Evolutionary conservation across 2,329 filamentous ascomycete species (phyloP).

Genomic region (Clonostachys byssicola): DNA sequence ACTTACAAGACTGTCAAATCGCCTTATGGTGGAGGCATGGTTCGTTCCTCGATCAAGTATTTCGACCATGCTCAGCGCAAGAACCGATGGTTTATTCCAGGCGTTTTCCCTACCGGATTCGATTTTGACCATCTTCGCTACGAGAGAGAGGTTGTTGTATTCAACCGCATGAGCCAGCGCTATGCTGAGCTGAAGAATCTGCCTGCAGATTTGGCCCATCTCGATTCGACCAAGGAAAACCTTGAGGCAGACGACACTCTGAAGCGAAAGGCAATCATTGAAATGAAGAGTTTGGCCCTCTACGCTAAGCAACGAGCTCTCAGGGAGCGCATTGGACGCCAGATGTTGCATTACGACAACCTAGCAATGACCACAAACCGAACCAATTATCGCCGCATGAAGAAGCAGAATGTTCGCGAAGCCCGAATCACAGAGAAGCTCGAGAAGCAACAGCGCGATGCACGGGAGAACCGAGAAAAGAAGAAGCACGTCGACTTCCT

Average conservation of each 20-base stretch:
- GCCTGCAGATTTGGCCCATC: slow-evolving; percentile 80
- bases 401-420: slow-evolving; percentile 95
- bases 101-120: slow-evolving; percentile 82
- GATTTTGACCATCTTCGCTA: slow-evolving; percentile 83
- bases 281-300: slow-evolving; percentile 88
- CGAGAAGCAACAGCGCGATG: slow-evolving; percentile 97
- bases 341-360: slow-evolving; percentile 95
- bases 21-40: slow-evolving; percentile 55
- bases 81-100: slow-evolving; percentile 77
- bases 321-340: slow-evolving; percentile 80
- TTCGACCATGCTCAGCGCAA: slow-evolving; percentile 72
- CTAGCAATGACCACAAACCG: slow-evolving; percentile 96
- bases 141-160: slow-evolving; percentile 82
- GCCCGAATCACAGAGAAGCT: slow-evolving; percentile 97
- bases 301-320: slow-evolving; percentile 84
- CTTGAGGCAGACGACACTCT: slow-evolving; percentile 73
- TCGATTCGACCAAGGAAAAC: slow-evolving; percentile 70
- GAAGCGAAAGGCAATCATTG: slow-evolving; percentile 87
- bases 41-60: slow-evolving; percentile 66
- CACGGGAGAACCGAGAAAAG: slow-evolving; percentile 92
- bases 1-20: slow-evolving; percentile 72
- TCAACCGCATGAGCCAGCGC: slow-evolving; percentile 83
- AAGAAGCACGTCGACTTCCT: slow-evolving; percentile 95
- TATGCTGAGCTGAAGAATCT: slow-evolving; percentile 80
- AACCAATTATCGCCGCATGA: slow-evolving; percentile 84